Evolutionary conservation across 257 asterid species (phyloP).

Genomic region (Ilex aquifolium): DNA sequence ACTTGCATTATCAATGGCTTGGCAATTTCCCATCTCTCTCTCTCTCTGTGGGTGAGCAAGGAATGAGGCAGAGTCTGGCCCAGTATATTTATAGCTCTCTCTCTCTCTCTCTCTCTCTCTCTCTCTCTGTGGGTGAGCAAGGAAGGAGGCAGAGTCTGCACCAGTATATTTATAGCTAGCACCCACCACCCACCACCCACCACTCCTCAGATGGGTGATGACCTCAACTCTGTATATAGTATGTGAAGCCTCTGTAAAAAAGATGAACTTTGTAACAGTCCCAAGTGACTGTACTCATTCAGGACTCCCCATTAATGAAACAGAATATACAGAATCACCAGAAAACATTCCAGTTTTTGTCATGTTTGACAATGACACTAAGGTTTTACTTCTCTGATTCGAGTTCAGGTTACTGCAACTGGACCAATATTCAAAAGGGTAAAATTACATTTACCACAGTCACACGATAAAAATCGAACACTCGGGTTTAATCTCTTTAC

Average conservation of each 20-base stretch:
- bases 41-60: conserved; percentile 1
- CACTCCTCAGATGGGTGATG: no score
- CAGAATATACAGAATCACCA: no score
- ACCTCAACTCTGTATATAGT: background rate
- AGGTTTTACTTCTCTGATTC: no score
- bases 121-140: background rate
- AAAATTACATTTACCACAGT: no score
- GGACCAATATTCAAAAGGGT: no score
- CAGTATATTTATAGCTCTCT: background rate
- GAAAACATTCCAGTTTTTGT: background rate
- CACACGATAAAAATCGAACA: no score
- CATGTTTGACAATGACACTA: background rate
- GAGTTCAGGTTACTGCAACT: no score
- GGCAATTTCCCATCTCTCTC: conserved; percentile 75
- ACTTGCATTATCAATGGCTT: conserved; percentile 82
- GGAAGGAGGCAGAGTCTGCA: background rate
- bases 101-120: background rate
- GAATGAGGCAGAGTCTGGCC: conserved; percentile 1
- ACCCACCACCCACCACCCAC: background rate
- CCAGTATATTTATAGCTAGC: no score
- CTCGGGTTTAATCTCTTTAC: no score
- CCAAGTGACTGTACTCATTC: background rate
- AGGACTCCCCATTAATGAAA: background rate
- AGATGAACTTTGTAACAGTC: no score
- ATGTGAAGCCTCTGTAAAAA: background rate